Base-by-base conservation (phyloP, 2,329 filamentous ascomycete species). In the Penicillium brasilianum region DNA sequence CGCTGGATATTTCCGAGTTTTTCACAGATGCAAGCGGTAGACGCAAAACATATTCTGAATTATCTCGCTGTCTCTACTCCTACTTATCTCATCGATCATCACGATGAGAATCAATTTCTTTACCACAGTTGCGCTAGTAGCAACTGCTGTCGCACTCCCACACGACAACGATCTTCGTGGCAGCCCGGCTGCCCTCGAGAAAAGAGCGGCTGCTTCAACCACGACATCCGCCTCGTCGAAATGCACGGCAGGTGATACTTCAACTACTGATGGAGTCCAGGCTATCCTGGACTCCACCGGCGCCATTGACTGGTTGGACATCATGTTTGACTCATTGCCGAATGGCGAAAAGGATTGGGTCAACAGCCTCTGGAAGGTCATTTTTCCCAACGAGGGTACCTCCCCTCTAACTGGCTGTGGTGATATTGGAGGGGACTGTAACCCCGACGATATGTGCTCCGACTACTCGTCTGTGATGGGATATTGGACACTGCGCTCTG, bases 331-430 rank as follows among this genome's bases (percentile, higher is more conserved):
- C 16, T 5, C 10, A 4, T 32, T 49, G 44, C 44, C 44, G 11
- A 32, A 49, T n/a, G 44, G 44, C 7, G 44, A 49, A 8, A 49
- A 28, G 14, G 43, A 56, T 22, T 56, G 54, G 54, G 54, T 56
- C 41, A 56, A 56, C 32, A 37, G 49, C 30, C 9, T 56, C 13
- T 49, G 54, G 54, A 30, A 32, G 18, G 36, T n/a, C 4, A 32
- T 22, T 13, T 56, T 56, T 16, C 54, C 54, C 9, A 49, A 49
- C 20, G 54, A 56, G 6, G 54, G 43, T 9, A 25, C 30, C n/a
- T 56, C 54, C 13, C 54, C 54, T 49, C 54, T 56, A 8, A 28
- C 28, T 20, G 54, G 54, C 18, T 56, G 54, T 20, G 41, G 41
- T 25, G 20, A 37, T 7, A 46, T 56, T n/a, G 54, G 54, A 11